Evolutionary conservation across 345 rosid species (phyloP).

Genomic region (Eucalyptus regnans): DNA sequence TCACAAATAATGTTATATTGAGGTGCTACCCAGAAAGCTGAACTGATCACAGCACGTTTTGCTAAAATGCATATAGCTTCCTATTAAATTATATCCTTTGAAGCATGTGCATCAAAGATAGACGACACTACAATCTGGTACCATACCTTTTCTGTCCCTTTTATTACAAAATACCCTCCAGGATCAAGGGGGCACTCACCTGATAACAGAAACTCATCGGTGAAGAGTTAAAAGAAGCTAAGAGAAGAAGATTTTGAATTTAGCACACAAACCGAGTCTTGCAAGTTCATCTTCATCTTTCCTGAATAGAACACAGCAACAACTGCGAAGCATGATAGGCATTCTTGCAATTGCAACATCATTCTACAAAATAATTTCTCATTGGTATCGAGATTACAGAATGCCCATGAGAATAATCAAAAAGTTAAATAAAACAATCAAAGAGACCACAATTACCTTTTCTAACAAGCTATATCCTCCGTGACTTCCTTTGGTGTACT

Average conservation of each 20-base stretch:
- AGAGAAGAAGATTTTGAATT: background rate
- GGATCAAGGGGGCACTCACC: conserved; percentile 99
- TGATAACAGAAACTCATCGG: conserved; percentile 2
- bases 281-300: conserved; percentile 95
- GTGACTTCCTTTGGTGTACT: conserved; percentile 48
- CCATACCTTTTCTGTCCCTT: conserved; percentile 83
- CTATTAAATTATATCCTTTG: background rate
- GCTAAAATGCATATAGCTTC: background rate
- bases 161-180: conserved; percentile 87
- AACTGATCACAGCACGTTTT: background rate
- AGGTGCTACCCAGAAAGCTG: background rate
- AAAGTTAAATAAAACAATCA: background rate
- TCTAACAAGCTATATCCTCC: conserved; percentile 13
- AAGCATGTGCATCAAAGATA: background rate
- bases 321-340: conserved; percentile 89
- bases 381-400: background rate
- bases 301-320: conserved; percentile 60
- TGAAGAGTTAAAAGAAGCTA: background rate
- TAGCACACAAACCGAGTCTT: conserved; percentile 52
- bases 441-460: conserved; percentile 35
- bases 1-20: background rate
- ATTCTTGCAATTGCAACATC: conserved; percentile 64
- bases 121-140: background rate
- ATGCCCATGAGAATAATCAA: background rate
- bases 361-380: conserved; percentile 24